Evolutionary conservation across 495 filamentous ascomycete genomes (phyloP), one percentile per base, ranked within the genome.

Genomic region (Hapsidospora chrysogenum): DNA sequence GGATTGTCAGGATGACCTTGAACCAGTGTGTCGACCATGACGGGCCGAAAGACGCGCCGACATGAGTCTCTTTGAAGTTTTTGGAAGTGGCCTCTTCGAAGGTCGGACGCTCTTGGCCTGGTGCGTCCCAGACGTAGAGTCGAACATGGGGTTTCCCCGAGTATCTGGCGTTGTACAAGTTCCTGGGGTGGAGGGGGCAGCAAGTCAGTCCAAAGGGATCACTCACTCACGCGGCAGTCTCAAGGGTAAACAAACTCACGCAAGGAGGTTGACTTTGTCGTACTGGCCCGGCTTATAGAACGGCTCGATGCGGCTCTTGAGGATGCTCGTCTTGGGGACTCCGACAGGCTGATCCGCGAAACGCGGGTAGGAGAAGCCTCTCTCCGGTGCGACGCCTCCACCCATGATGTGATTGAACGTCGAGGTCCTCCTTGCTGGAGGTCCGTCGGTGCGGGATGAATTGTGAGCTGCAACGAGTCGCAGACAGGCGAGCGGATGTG

Each of bases 21-120:
- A 96, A 89, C 89, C 89, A 97, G 55, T 95, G 87, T n/a, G 89
- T 97, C 0, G 84, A 84, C 89, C 89, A 97, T 30, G 85, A 86
- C 9, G 89, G 89, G 3, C 89, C 89, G 45, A 95, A 95, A 10
- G 62, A 70, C 37, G 75, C 66, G 20, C 87, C 85, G 35, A 85
- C 74, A 11, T 64, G 60, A 1, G 87, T 80, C n/a, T 70, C 59
- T 19, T 64, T 64, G 57, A 92, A 97, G 26, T 80, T 64, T 39
- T 86, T 74, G 15, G 72, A 78, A 22, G 76, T 78, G 13, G 87
- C 89, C 25, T 95, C 85, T 37, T 86, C 53, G 58, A 97, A 97
- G n/a, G 78, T 71, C 10, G 92, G 89, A 15, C 89, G 72, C 25
- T 68, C 61, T 26, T 81, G 74, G 46, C 77, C 58, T 0, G 87